These are phyloP conservation scores for Elsinoe perseae DNA, from an alignment of 2,329 filamentous ascomycete species.

Conservation along the genomic window DNA sequence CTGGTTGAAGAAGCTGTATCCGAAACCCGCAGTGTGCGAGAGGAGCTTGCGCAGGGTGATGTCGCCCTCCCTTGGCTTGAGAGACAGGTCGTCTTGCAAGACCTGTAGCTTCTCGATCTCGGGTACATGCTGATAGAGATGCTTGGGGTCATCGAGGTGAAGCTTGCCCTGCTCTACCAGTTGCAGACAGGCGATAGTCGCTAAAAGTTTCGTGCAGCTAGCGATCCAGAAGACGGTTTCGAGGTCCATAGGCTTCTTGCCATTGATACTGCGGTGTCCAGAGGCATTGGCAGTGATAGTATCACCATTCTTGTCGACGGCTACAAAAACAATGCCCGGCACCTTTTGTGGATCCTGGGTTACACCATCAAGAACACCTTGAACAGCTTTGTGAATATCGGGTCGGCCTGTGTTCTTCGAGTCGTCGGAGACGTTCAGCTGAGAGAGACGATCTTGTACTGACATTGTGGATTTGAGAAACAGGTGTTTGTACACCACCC, in stretches of 20 bases:
- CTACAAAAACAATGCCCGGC: constrained; percentile 38
- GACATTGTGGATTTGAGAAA: background rate
- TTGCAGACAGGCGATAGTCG: constrained; percentile 41
- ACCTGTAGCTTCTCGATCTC: constrained; percentile 39
- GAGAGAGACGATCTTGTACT: background rate
- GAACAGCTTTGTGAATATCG: background rate
- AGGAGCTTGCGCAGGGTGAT: constrained; percentile 47
- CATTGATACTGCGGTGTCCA: constrained; percentile 34
- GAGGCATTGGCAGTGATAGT: constrained; percentile 36
- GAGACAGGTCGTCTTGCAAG: constrained; percentile 33
- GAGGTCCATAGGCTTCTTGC: constrained; percentile 47
- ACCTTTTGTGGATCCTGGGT: constrained; percentile 7
- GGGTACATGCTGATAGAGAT: constrained; percentile 35
- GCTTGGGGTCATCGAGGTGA: constrained; percentile 35
- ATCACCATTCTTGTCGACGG: constrained; percentile 38
- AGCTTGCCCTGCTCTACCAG: constrained; percentile 39
- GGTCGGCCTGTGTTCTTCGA: background rate
- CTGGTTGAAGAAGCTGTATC: constrained; percentile 47
- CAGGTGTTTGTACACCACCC: background rate
- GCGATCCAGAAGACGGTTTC: constrained; percentile 55
- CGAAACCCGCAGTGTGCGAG: constrained; percentile 47
- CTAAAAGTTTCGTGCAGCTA: constrained; percentile 42
- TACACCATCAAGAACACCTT: constrained; percentile 6
- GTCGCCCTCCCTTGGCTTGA: constrained; percentile 36
- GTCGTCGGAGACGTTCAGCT: background rate